These are phyloP conservation scores for Eucalyptus sp. DNA, from an alignment of 345 rosid genomes.

Conservation along the genomic window DNA sequence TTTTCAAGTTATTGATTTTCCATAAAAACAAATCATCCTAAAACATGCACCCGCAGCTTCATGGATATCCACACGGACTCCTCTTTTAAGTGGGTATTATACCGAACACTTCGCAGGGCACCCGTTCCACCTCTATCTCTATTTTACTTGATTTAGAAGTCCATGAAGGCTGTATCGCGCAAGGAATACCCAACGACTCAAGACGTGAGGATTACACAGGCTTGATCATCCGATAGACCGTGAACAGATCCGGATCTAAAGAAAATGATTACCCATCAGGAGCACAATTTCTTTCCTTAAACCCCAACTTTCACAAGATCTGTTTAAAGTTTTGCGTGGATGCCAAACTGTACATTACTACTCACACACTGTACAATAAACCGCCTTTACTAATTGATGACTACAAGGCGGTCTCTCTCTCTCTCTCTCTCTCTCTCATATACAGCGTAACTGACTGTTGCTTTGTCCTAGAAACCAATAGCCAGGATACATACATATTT, in stretches of 20 bases:
- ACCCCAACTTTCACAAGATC: not conserved
- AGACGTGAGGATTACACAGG: not conserved
- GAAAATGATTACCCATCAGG: not conserved
- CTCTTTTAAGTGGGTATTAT: not conserved
- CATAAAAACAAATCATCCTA: not conserved
- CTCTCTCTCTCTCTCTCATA: not conserved
- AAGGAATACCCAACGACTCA: not conserved
- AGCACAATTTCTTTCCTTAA: not conserved
- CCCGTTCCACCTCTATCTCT: not conserved
- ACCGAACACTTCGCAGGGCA: not conserved
- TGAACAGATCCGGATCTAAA: not conserved
- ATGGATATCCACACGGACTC: not conserved
- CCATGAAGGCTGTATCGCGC: not conserved
- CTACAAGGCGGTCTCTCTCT: not conserved
- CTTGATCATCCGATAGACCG: not conserved
- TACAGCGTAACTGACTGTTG: not conserved
- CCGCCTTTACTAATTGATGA: not conserved
- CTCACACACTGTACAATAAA: not conserved
- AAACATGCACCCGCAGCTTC: not conserved
- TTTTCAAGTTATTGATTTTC: not conserved
- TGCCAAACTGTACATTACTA: not conserved
- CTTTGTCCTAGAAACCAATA: not conserved
- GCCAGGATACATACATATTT: not conserved
- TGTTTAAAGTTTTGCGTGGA: not conserved
- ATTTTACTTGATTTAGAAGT: not conserved